Conservation (phyloP, 2,329 filamentous ascomycete genomes). For the Trichoderma breve region DNA sequence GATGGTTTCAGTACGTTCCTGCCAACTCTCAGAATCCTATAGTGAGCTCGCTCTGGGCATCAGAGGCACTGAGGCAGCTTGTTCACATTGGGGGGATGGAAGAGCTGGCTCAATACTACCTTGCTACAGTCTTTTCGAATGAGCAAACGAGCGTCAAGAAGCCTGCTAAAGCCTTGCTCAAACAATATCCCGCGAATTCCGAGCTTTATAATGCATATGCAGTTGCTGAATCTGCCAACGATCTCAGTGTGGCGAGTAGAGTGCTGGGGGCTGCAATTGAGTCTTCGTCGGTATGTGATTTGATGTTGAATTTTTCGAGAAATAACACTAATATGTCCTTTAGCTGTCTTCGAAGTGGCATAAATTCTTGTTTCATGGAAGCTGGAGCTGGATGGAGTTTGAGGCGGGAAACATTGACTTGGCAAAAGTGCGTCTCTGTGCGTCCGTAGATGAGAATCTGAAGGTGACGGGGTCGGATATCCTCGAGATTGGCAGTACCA, state of each 20-base stretch:
- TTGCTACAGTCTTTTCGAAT: conserved; percentile 63
- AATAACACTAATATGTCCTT: conserved; percentile 15
- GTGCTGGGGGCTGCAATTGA: conserved; percentile 65
- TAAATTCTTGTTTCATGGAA: conserved; percentile 51
- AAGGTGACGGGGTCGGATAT: conserved; percentile 19
- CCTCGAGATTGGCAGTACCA: conserved; percentile 32
- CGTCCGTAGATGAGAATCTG: conserved; percentile 34
- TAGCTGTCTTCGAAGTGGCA: conserved; percentile 25
- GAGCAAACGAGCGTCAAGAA: conserved; percentile 61
- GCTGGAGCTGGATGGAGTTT: conserved; percentile 69
- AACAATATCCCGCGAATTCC: conserved; percentile 60
- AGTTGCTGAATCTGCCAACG: conserved; percentile 62
- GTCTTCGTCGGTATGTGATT: conserved; percentile 32
- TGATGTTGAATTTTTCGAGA: neutral
- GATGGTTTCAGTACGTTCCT: conserved; percentile 46
- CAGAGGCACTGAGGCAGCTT: conserved; percentile 57
- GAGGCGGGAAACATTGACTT: conserved; percentile 33
- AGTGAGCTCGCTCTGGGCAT: conserved; percentile 47
- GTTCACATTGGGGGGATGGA: conserved; percentile 40
- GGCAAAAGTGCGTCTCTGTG: conserved; percentile 43
- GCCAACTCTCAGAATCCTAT: conserved; percentile 26
- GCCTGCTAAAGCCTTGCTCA: conserved; percentile 71
- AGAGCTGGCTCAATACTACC: conserved; percentile 62
- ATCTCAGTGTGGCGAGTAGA: conserved; percentile 54
- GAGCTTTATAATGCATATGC: conserved; percentile 78